Percentiles rank a stretch among this genome's conserved stretches.
Conservation (phyloP, 305 asterid genomes). For the Plantago coronopus region DNA sequence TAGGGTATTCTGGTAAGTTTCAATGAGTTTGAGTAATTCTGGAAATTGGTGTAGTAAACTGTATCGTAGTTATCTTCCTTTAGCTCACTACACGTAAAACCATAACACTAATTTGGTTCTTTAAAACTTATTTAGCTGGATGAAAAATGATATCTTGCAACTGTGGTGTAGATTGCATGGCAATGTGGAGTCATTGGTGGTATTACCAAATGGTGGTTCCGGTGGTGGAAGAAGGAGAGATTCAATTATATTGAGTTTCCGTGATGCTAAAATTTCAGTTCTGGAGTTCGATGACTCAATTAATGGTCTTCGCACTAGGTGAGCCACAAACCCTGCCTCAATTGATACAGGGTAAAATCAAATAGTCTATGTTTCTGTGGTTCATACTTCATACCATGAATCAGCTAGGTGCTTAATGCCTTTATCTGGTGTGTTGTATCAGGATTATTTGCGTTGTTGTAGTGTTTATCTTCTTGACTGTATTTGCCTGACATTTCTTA, state of each 20-base stretch:
- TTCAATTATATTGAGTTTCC: conserved; percentile 72
- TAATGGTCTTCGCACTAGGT: conserved; percentile 87
- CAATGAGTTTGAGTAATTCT: too few relatives aligned
- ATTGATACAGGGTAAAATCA: conserved; percentile 7
- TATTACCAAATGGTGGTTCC: conserved; percentile 64
- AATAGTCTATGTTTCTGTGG: background rate
- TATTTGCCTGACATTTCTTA: too few relatives aligned
- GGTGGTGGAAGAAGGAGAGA: conserved; percentile 79
- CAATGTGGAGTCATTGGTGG: conserved; percentile 81
- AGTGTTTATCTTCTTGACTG: too few relatives aligned
- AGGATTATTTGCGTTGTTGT: too few relatives aligned
- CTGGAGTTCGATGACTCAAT: conserved; percentile 92
- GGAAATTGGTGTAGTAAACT: too few relatives aligned
- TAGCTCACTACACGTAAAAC: too few relatives aligned
- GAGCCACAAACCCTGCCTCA: conserved; percentile 19
- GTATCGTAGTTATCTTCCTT: too few relatives aligned
- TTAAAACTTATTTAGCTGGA: background rate
- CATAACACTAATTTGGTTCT: background rate
- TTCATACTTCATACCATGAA: background rate
- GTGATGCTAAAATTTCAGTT: conserved; percentile 84
- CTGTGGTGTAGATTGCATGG: conserved; percentile 74
- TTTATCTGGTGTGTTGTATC: too few relatives aligned
- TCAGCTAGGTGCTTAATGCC: too few relatives aligned
- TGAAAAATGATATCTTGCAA: conserved; percentile 18
- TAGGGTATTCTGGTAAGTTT: too few relatives aligned